Conservation (phyloP, 495 filamentous ascomycete genomes). For the Tuber magnatum region DNA sequence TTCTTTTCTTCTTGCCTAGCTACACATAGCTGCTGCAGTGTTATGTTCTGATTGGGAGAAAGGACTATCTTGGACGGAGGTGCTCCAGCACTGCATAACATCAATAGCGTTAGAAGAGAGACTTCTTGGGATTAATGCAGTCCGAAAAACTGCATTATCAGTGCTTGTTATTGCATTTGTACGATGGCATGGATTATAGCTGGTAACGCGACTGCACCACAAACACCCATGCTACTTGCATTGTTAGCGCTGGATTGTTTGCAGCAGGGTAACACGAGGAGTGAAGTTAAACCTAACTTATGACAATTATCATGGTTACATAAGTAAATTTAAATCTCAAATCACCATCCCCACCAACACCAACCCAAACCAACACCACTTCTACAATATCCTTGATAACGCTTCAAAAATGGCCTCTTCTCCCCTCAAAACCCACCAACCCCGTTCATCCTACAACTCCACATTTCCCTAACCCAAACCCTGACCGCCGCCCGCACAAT, state of each 20-base stretch:
- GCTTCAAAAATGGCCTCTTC: neutral
- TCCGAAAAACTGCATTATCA: neutral
- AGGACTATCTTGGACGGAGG: neutral
- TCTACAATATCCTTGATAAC: neutral
- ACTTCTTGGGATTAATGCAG: neutral
- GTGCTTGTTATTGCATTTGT: neutral
- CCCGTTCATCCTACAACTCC: neutral
- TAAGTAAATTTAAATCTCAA: too few relatives aligned
- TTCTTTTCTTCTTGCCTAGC: too few relatives aligned
- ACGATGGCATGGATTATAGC: neutral
- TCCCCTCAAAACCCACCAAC: neutral
- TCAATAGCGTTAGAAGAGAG: neutral
- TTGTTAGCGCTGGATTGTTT: neutral
- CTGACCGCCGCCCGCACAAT: slow-evolving; percentile 15
- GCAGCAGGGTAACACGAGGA: neutral
- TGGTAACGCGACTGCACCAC: neutral
- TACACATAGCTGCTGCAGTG: too few relatives aligned
- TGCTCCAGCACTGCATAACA: neutral
- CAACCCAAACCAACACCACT: neutral
- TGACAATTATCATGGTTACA: too few relatives aligned
- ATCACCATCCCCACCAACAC: too few relatives aligned
- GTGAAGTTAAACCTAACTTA: neutral
- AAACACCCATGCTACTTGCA: neutral
- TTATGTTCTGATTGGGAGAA: neutral
- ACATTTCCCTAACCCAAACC: neutral